Evolutionary conservation across 2,329 filamentous ascomycete species (phyloP).

Genomic region (Alternaria incomplexa): DNA sequence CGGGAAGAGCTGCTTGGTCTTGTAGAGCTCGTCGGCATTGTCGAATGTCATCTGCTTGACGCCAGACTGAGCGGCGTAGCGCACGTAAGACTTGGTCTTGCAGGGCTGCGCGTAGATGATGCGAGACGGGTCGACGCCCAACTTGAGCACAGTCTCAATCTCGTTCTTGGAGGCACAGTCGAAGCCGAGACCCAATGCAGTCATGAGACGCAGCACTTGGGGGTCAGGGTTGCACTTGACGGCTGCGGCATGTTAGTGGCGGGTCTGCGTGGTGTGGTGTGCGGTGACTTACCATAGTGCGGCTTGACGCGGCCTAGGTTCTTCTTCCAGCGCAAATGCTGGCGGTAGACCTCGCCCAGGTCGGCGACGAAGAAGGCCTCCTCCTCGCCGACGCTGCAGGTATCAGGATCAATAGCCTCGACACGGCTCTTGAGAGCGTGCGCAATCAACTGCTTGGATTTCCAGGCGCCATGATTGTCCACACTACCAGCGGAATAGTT

Average conservation of each 20-base stretch:
- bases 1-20: conserved; percentile 91
- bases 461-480: conserved; percentile 57
- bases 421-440: conserved; percentile 86
- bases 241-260: conserved; percentile 60
- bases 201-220: conserved; percentile 84
- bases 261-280: not conserved
- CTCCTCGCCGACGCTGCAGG: conserved; percentile 90
- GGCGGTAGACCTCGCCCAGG: conserved; percentile 96
- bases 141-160: conserved; percentile 86
- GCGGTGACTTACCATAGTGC: conserved; percentile 77
- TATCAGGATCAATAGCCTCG: conserved; percentile 81
- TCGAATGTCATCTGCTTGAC: conserved; percentile 99
- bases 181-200: conserved; percentile 89
- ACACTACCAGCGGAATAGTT: conserved; percentile 40
- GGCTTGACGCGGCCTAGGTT: conserved; percentile 91
- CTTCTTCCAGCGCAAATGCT: conserved; percentile 97
- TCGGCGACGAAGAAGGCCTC: conserved; percentile 99
- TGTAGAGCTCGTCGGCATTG: conserved; percentile 96
- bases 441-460: conserved; percentile 81
- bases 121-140: conserved; percentile 83
- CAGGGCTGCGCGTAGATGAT: conserved; percentile 99
- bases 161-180: conserved; percentile 98
- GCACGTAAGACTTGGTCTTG: conserved; percentile 98
- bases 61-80: conserved; percentile 80
- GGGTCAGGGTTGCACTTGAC: conserved; percentile 99